Conservation (phyloP, 2,329 filamentous ascomycete species). For the Botrytis tulipae region DNA sequence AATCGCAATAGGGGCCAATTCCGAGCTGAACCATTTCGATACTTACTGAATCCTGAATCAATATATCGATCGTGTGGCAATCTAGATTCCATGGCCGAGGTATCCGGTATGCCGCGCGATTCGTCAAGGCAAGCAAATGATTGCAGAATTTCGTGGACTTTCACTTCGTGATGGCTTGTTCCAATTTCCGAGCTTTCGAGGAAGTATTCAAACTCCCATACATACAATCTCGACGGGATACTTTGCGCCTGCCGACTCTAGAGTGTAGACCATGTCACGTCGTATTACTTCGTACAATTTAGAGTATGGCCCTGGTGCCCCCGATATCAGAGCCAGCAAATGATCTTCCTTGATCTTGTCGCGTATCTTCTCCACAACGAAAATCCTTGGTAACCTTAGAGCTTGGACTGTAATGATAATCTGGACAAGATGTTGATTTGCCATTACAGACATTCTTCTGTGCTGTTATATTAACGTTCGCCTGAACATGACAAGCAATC, state of each 20-base stretch:
- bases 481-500: background rate
- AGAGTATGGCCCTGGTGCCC: background rate
- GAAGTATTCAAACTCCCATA: background rate
- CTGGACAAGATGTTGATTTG: background rate
- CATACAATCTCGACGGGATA: background rate
- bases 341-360: constrained; percentile 3
- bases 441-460: background rate
- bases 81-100: background rate
- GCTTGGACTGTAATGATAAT: background rate
- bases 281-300: background rate
- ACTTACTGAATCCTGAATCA: background rate
- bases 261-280: background rate
- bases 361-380: constrained; percentile 7
- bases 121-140: background rate
- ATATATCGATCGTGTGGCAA: background rate
- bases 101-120: background rate
- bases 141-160: background rate
- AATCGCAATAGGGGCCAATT: background rate
- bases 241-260: background rate
- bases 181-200: background rate
- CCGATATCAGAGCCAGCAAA: background rate
- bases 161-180: background rate
- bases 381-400: background rate
- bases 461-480: background rate
- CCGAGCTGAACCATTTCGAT: background rate